phyloP scores from a whole-genome alignment of 2,329 filamentous ascomycete genomes.

The Pseudogymnoascus sp. region DNA sequence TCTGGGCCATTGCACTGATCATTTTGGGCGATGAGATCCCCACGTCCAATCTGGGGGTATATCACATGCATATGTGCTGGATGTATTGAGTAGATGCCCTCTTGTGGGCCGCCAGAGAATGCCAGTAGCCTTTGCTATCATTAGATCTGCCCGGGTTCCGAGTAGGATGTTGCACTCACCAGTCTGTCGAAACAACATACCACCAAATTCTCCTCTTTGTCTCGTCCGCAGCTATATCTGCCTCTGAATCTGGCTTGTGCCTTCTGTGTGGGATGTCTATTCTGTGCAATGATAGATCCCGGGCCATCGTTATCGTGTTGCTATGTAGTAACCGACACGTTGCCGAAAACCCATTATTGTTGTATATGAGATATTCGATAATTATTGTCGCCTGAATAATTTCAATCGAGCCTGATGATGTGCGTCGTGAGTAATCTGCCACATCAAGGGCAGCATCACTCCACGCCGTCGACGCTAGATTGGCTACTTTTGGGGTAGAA shows the following conservation, averaged over 20 bases:
- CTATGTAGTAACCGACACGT: conserved; percentile 27
- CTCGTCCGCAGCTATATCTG: conserved; percentile 26
- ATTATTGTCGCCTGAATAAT: conserved; percentile 31
- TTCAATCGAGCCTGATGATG: conserved; percentile 25
- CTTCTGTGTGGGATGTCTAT: conserved; percentile 18
- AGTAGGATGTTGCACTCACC: conserved; percentile 19
- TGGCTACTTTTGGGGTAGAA: conserved; percentile 19
- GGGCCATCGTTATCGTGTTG: conserved; percentile 24
- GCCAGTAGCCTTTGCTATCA: conserved; percentile 24
- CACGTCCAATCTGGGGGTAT: conserved; percentile 30
- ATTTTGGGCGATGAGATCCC: conserved; percentile 28
- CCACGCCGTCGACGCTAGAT: conserved; percentile 25
- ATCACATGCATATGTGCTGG: conserved; percentile 31
- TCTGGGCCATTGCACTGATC: conserved; percentile 16
- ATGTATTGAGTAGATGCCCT: conserved; percentile 31
- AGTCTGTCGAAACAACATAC: conserved; percentile 32
- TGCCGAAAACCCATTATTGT: conserved; percentile 29
- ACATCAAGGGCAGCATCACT: conserved; percentile 26
- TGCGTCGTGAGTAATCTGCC: conserved; percentile 26
- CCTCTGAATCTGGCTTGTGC: conserved; percentile 12
- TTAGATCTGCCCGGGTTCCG: conserved; percentile 13
- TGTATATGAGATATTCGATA: conserved; percentile 26
- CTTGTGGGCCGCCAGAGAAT: conserved; percentile 27
- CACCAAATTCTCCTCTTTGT: conserved; percentile 33
- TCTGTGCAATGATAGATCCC: conserved; percentile 16